Evolutionary conservation across 1,139 yeast genomes (phyloP), one percentile per base, ranked within the genome.

Genomic region (Suhomyces choctaworum): DNA sequence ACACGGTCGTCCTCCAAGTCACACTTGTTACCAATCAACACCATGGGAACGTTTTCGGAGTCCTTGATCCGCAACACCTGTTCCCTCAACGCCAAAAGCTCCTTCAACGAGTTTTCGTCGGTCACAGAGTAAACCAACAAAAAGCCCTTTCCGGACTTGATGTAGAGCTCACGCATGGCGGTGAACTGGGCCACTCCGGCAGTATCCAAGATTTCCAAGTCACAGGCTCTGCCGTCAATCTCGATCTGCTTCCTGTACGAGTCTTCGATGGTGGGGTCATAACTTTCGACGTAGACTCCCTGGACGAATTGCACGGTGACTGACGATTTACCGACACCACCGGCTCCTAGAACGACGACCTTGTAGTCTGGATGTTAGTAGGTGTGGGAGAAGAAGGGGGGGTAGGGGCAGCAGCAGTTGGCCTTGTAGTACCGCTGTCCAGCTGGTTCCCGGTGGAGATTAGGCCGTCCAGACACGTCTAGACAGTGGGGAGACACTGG

Each of bases 1-100:
- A 78, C 86, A 43, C 97, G 74, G 48, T 85, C 92, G 30, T 76
- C 79, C 22, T 75, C 78, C 47, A 88, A 70, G 62, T 89, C 97
- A 45, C 89, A 79, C 60, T 89, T 89, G 62, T 89, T 89, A 39
- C 96, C 96, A 27, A 88, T 85, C 34, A 89, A 70, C 16, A 88
- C 92, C 82, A 87, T 80, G 23, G 96, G 95, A 16, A 86, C 92
- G 45, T 72, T 73, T 16, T 70, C 75, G 15, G 82, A 76, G 48
- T 87, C 95, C 62, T 92, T 92, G 54, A 92, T 94, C 39, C 97
- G 72, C 56, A 82, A 70, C 12, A 92, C 95, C 62, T 90, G 97
- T 51, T 86, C 92, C 56, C 90, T 78, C 55, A 90, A 77, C 30
- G 89, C 85, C 52, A 83, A 66, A 48, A 90, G 72, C 53, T 90